Evolutionary conservation across 2,329 filamentous ascomycete species (phyloP).

Genomic region (Dactylellina haptotyla): DNA sequence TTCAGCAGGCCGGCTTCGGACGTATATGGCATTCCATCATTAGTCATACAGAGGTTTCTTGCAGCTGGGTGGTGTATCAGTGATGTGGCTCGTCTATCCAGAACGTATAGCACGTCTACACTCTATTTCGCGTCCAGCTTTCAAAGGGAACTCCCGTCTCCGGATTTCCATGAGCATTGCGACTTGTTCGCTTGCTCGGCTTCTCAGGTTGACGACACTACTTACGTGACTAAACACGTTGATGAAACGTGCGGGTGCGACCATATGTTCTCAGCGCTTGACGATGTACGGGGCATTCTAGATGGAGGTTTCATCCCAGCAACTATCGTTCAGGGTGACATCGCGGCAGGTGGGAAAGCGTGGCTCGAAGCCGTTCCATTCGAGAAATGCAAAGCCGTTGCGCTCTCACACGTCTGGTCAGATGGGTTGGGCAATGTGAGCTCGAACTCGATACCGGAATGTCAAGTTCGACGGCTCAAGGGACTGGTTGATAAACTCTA

Average conservation of each 20-base stretch:
- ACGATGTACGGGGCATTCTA: slow-evolving; percentile 29
- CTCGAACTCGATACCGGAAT: slow-evolving; percentile 52
- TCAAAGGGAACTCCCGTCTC: slow-evolving; percentile 11
- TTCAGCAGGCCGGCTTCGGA: slow-evolving; percentile 36
- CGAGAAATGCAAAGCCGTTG: slow-evolving; percentile 38
- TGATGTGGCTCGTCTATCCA: slow-evolving; percentile 33
- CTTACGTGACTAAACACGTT: slow-evolving; percentile 49
- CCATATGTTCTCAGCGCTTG: slow-evolving; percentile 46
- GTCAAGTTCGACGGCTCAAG: slow-evolving; percentile 48
- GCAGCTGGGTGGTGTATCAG: slow-evolving; percentile 45
- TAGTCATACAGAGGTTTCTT: slow-evolving; percentile 33
- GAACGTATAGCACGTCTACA: slow-evolving; percentile 24
- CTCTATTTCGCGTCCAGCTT: slow-evolving; percentile 41
- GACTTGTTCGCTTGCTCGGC: slow-evolving; percentile 43
- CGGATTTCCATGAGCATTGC: slow-evolving; percentile 33
- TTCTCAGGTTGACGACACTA: slow-evolving; percentile 45
- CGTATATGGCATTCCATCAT: slow-evolving; percentile 24
- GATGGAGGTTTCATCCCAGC: slow-evolving; percentile 31
- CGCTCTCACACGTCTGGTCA: slow-evolving; percentile 55
- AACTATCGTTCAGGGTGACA: slow-evolving; percentile 34
- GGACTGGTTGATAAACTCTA: slow-evolving; percentile 26
- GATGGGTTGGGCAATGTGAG: slow-evolving; percentile 54
- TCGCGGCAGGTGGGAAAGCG: slow-evolving; percentile 16
- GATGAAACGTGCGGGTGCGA: slow-evolving; percentile 37
- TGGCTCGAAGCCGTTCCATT: slow-evolving; percentile 34